Evolutionary conservation across 306 rosid genomes (phyloP).

Genomic region (Clitoria ternatea): DNA sequence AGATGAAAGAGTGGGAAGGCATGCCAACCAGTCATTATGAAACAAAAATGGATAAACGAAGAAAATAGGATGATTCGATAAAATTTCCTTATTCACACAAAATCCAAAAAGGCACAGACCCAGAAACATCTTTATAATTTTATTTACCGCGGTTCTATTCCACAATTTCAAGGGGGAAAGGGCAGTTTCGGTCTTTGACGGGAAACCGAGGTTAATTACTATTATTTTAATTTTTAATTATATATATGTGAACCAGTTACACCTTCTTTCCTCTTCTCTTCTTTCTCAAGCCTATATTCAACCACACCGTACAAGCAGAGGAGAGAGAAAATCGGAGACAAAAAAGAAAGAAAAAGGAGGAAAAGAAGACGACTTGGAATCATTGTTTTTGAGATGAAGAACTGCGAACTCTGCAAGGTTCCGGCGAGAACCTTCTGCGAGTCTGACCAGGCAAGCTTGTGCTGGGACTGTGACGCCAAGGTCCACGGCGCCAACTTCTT

Average conservation of each 20-base stretch:
- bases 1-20: no score
- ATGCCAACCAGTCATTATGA: no score
- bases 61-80: neutral
- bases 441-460: constrained; percentile 67
- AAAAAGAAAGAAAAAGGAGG: neutral
- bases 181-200: constrained; percentile 30
- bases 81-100: neutral
- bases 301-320: constrained; percentile 11
- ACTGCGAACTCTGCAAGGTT: constrained; percentile 63
- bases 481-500: constrained; percentile 79
- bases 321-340: constrained; percentile 25
- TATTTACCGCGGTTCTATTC: neutral
- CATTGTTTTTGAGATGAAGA: constrained; percentile 39
- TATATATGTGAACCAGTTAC: constrained; percentile 13
- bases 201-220: neutral
- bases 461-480: constrained; percentile 78
- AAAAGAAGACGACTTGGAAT: neutral
- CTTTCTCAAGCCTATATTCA: constrained; percentile 8
- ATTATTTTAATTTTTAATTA: constrained; percentile 7
- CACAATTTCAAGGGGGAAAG: neutral
- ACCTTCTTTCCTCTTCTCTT: neutral
- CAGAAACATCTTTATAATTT: neutral
- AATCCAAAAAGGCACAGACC: neutral
- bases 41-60: neutral
- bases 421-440: constrained; percentile 67